phyloP scores from a whole-genome alignment of 176 grass and related monocot species.

The Juncus inflexus region DNA sequence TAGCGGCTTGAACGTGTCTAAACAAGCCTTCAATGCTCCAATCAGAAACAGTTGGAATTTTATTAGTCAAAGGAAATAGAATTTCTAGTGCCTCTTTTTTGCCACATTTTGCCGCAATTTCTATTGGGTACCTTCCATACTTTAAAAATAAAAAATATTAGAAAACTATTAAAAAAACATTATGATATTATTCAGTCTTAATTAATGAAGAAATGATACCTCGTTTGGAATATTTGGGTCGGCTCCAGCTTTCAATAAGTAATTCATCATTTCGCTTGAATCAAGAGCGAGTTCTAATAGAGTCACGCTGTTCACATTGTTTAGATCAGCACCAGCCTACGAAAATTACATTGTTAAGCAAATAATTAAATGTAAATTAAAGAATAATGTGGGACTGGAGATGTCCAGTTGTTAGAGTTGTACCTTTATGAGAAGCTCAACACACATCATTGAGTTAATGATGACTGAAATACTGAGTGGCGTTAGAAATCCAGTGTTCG shows the following conservation, averaged over 20 bases:
- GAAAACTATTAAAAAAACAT: not conserved
- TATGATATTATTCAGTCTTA: not conserved
- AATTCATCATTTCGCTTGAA: slow-evolving; percentile 16
- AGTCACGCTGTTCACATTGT: not conserved
- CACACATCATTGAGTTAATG: slow-evolving; percentile 4
- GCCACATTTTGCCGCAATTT: slow-evolving; percentile 5
- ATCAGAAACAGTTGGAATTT: slow-evolving; percentile 16
- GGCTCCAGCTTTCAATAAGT: slow-evolving; percentile 13
- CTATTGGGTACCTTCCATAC: slow-evolving; percentile 15
- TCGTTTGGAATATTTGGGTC: slow-evolving; percentile 14
- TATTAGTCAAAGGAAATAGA: slow-evolving; percentile 8
- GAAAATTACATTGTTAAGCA: not conserved
- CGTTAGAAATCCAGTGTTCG: not conserved
- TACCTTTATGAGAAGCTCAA: slow-evolving; percentile 22
- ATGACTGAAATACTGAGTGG: slow-evolving; percentile 9
- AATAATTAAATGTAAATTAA: too few relatives aligned
- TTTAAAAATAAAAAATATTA: not conserved
- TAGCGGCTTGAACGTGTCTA: slow-evolving; percentile 11
- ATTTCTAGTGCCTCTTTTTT: slow-evolving; percentile 17
- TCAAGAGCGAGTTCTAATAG: slow-evolving; percentile 2
- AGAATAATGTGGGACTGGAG: not conserved
- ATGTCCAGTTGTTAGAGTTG: too few relatives aligned
- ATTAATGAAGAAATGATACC: slow-evolving; percentile 3
- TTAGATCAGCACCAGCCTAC: slow-evolving; percentile 22
- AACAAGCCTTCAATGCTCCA: slow-evolving; percentile 25